Evolutionary conservation across 352 stramenopile species (phyloP).

Genomic region (Globisporangium nodosum): DNA sequence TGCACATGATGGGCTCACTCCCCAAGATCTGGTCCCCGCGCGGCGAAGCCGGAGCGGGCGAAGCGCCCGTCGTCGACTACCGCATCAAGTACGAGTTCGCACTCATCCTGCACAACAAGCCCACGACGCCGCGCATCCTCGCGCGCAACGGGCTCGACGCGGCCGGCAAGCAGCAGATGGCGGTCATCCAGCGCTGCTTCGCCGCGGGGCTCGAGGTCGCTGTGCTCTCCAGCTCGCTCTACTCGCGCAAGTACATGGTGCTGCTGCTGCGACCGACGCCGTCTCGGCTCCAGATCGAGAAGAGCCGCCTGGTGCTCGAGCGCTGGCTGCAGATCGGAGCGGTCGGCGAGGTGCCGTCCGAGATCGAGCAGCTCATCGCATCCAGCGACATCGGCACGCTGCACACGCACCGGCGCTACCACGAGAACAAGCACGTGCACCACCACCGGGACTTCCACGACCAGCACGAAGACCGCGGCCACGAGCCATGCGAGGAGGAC

Average conservation of each 20-base stretch:
- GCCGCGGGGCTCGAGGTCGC: slow-evolving; percentile 68
- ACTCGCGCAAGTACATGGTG: slow-evolving; percentile 80
- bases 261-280: slow-evolving; percentile 59
- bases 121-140: slow-evolving; percentile 66
- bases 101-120: slow-evolving; percentile 79
- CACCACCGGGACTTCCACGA: neutral
- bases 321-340: slow-evolving; percentile 84
- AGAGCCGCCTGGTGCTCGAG: slow-evolving; percentile 72
- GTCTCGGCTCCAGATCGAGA: slow-evolving; percentile 67
- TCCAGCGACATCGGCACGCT: slow-evolving; percentile 59
- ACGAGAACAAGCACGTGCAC: neutral
- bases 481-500: neutral
- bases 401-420: slow-evolving; percentile 12
- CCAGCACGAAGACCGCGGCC: neutral
- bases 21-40: slow-evolving; percentile 74
- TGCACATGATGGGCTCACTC: slow-evolving; percentile 35
- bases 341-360: slow-evolving; percentile 77
- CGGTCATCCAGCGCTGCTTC: slow-evolving; percentile 73
- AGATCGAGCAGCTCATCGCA: slow-evolving; percentile 83
- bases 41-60: slow-evolving; percentile 27
- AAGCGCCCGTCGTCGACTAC: slow-evolving; percentile 33
- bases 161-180: slow-evolving; percentile 64
- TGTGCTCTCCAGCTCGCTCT: slow-evolving; percentile 74
- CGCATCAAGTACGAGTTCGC: slow-evolving; percentile 84
- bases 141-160: slow-evolving; percentile 70